Conservation (phyloP, 2,329 filamentous ascomycete species). For the Pestalotiopsis sp. region DNA sequence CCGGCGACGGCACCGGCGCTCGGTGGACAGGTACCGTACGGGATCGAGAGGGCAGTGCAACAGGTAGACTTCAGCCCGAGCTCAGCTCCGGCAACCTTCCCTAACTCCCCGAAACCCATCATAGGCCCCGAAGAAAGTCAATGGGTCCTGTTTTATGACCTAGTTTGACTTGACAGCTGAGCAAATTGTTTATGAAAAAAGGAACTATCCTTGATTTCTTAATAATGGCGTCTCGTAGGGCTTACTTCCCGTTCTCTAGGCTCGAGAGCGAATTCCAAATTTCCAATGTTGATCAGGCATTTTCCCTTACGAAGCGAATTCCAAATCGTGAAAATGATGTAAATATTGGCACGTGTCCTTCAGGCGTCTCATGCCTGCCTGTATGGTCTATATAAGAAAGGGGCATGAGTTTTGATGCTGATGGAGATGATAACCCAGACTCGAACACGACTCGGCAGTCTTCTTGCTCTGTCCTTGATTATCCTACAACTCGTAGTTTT, state of each 20-base stretch:
- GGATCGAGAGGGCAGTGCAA: neutral
- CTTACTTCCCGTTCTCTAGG: neutral
- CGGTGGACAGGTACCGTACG: neutral
- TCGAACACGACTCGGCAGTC: neutral
- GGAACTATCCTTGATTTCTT: neutral
- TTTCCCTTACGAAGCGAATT: neutral
- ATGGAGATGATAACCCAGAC: neutral
- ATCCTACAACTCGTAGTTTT: neutral
- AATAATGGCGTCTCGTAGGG: neutral
- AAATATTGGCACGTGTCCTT: neutral
- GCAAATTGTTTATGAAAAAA: too few species aligned
- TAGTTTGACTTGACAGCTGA: too few species aligned
- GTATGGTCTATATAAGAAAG: neutral
- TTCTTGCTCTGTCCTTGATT: neutral
- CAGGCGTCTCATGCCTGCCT: neutral
- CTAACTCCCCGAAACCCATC: neutral
- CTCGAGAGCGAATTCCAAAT: neutral
- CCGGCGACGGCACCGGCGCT: neutral
- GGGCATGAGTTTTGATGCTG: neutral
- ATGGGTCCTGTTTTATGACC: neutral
- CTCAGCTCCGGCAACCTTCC: neutral
- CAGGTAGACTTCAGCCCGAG: neutral
- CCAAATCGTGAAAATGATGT: neutral
- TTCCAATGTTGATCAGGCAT: neutral
- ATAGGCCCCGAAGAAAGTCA: neutral